Evolutionary conservation across 768 basidiomycete species (phyloP), one percentile per base, ranked within the genome.

Genomic region (Kwoniella mangroviensis): DNA sequence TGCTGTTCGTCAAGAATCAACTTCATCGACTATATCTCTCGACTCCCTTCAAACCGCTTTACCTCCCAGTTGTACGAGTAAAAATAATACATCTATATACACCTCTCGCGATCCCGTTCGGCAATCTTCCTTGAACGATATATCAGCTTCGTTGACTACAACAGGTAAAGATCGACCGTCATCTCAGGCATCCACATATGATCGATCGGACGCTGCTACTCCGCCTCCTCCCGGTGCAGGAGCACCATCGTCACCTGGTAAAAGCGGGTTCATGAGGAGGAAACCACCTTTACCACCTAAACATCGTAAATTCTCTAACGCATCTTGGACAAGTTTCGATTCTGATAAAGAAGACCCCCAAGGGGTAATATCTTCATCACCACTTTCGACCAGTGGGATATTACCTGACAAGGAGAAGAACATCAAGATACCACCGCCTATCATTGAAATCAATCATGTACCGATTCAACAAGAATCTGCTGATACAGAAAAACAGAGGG

Each of bases 71-170:
- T 21, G 57, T 53, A 53, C 56, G 60, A 7, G 61, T 34, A 49
- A 13, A 13, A 17, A 19, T 15, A 43, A 19, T 22, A 77, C 78
- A 58, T 77, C 79, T 5, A 71, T 80, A 21, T 80, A 80, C 64
- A 80, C 76, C 17, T 80, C 79, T 19, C 75, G 76, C 5, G 79
- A 80, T 72, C 79, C 79, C 9, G 73, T 80, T 24, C 74, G 79
- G 4, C 73, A 73, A 45, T 77, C 76, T 2, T 78, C 76, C 4
- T 57, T 80, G 28, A 73, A 75, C 26, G 79, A 80, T 61, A 76
- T 80, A 4, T 77, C 76, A 3, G 69, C 75, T 41, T 75, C 79
- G 4, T 67, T 75, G 21, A 49, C 63, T 54, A 53, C n/a, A 42
- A 52, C 56, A 42, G 43, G 55, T 56, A 72, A 28, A 63, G 66